phyloP scores from a whole-genome alignment of 805 yeast species.

The Nakazawaea wyomingensis region DNA sequence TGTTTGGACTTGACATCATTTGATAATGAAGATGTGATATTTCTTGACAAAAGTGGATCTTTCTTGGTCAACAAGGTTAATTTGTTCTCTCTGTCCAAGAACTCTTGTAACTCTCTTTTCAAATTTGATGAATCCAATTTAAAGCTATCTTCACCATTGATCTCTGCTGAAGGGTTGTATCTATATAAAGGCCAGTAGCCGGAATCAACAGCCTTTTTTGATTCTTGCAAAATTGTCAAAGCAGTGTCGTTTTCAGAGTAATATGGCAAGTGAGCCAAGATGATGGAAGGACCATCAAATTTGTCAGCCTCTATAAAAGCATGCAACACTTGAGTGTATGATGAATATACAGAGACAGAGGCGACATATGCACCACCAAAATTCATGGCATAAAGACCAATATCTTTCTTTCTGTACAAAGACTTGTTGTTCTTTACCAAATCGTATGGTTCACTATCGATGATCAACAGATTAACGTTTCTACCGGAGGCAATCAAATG shows the following conservation, averaged over 20 bases:
- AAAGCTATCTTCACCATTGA: slow-evolving; percentile 49
- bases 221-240: slow-evolving; percentile 72
- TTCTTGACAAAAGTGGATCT: slow-evolving; percentile 73
- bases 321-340: slow-evolving; percentile 88
- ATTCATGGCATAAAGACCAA: slow-evolving; percentile 93
- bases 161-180: slow-evolving; percentile 60
- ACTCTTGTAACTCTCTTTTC: slow-evolving; percentile 68
- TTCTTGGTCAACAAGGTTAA: slow-evolving; percentile 68
- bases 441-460: slow-evolving; percentile 76
- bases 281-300: slow-evolving; percentile 86
- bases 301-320: slow-evolving; percentile 87
- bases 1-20: slow-evolving; percentile 56
- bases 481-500: slow-evolving; percentile 69
- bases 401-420: slow-evolving; percentile 73
- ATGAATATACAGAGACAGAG: slow-evolving; percentile 87
- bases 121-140: slow-evolving; percentile 80
- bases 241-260: slow-evolving; percentile 59
- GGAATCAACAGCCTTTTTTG: slow-evolving; percentile 83
- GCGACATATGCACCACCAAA: slow-evolving; percentile 88
- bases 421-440: slow-evolving; percentile 33
- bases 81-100: slow-evolving; percentile 86
- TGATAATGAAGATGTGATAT: slow-evolving; percentile 58
- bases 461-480: slow-evolving; percentile 77
- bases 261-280: slow-evolving; percentile 86
- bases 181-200: slow-evolving; percentile 98